Percentiles rank a stretch among this genome's conserved stretches.
Conservation (phyloP, 2,329 filamentous ascomycete species). For the Scleromitrula shiraiana region DNA sequence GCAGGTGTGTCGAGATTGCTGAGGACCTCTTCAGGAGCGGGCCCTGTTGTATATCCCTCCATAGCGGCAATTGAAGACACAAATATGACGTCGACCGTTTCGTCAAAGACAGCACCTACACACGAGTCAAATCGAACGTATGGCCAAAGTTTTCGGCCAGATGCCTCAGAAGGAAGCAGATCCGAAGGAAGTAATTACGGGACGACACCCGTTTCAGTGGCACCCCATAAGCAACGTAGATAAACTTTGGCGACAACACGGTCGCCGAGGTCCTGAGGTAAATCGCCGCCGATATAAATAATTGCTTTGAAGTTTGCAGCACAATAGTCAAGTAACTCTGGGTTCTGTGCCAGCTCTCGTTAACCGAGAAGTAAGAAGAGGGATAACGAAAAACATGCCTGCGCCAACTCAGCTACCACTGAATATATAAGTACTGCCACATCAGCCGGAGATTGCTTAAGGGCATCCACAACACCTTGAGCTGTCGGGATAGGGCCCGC, state of each 20-base stretch:
- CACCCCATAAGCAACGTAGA: not conserved
- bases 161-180: not conserved
- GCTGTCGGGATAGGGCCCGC: not conserved
- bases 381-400: not conserved
- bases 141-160: not conserved
- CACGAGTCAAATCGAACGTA: not conserved
- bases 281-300: slow-evolving; percentile 2
- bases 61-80: slow-evolving; percentile 19
- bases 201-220: not conserved
- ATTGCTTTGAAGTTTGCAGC: not conserved
- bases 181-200: not conserved
- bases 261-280: slow-evolving; percentile 1
- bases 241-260: slow-evolving; percentile 1
- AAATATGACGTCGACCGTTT: slow-evolving; percentile 7
- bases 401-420: not conserved
- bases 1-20: slow-evolving; percentile 23
- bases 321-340: not conserved
- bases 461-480: not conserved
- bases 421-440: not conserved
- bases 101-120: not conserved
- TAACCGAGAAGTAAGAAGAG: not conserved
- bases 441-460: not conserved
- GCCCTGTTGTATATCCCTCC: not conserved
- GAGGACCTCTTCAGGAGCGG: not conserved
- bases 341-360: not conserved